Percentiles rank a stretch among this genome's conserved stretches.
These are phyloP conservation scores for Aspergillus transmontanensis DNA, from an alignment of 2,329 filamentous ascomycete species.

Conservation along the genomic window DNA sequence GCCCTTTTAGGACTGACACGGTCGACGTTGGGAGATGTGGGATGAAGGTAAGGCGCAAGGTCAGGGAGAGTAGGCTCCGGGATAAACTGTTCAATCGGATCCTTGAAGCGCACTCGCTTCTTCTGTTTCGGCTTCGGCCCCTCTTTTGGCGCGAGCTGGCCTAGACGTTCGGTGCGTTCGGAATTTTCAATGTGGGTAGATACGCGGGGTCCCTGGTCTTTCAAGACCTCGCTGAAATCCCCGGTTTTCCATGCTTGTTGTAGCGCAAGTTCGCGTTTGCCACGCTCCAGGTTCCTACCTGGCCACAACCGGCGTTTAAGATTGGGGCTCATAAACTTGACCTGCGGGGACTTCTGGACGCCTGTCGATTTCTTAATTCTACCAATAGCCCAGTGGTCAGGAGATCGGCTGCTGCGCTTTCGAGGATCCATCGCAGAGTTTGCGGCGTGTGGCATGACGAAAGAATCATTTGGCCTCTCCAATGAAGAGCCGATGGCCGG, in stretches of 20 bases:
- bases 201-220: background rate
- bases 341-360: background rate
- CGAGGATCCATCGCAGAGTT: background rate
- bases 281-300: constrained; percentile 4
- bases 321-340: constrained; percentile 9
- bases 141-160: background rate
- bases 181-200: background rate
- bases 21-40: background rate
- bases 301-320: constrained; percentile 10
- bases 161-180: background rate
- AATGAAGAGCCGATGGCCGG: background rate
- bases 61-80: background rate
- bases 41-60: constrained; percentile 17
- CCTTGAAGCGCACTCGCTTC: constrained; percentile 16
- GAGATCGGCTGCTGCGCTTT: too few relatives aligned
- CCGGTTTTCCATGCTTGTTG: background rate
- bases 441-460: background rate
- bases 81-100: constrained; percentile 11
- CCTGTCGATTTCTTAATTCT: background rate
- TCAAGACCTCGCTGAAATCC: background rate
- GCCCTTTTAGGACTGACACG: background rate
- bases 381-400: background rate
- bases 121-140: background rate
- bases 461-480: background rate
- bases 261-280: background rate